Percentiles rank a stretch among this genome's conserved stretches.
Evolutionary conservation across 352 stramenopile genomes (phyloP).

Genomic region (Globisporangium cylindrosporum): DNA sequence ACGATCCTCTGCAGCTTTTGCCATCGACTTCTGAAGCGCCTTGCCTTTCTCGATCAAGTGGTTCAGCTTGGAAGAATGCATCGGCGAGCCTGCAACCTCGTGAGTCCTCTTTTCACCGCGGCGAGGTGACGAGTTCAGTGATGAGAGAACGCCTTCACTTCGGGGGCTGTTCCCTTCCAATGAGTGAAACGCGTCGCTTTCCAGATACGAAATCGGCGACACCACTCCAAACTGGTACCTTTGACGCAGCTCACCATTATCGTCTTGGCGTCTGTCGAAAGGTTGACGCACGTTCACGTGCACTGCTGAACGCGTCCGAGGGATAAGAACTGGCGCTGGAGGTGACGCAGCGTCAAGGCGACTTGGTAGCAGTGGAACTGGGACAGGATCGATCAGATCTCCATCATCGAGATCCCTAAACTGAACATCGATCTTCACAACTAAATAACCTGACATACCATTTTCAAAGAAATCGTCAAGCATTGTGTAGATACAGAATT

Average conservation of each 20-base stretch:
- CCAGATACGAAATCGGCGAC: constrained; percentile 11
- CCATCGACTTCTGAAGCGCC: constrained; percentile 44
- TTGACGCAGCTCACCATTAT: background rate
- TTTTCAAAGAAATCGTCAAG: constrained; percentile 4
- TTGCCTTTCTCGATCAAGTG: constrained; percentile 46
- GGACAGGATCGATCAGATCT: background rate
- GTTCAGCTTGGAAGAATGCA: constrained; percentile 14
- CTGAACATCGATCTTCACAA: constrained; percentile 22
- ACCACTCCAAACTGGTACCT: background rate
- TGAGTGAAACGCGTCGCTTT: constrained; percentile 11
- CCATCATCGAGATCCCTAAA: background rate
- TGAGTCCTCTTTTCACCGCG: background rate
- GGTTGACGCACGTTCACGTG: constrained; percentile 1
- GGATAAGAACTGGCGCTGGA: constrained; percentile 3
- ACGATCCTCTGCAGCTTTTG: constrained; percentile 25
- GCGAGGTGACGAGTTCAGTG: background rate
- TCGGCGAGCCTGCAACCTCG: background rate
- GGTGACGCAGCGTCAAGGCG: background rate
- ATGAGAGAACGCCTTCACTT: background rate
- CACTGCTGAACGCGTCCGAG: constrained; percentile 3
- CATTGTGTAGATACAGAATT: background rate
- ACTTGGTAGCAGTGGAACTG: background rate
- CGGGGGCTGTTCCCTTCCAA: background rate
- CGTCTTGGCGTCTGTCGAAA: background rate
- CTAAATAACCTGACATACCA: constrained; percentile 22